phyloP scores from a whole-genome alignment of 371 early-diverging fungal species.

The Mucor saturninus region DNA sequence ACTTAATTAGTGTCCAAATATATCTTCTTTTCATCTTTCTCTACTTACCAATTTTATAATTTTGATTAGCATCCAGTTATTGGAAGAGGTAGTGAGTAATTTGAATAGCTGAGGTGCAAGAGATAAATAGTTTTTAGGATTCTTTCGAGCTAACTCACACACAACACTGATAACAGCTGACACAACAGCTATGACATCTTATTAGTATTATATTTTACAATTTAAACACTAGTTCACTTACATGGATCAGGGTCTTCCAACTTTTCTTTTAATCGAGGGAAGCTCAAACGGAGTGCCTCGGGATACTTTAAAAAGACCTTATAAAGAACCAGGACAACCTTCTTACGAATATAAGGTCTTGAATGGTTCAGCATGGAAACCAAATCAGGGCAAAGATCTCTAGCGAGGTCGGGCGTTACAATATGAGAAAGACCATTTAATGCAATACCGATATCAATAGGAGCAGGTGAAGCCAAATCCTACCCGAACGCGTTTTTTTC shows the following conservation, averaged over 20 bases:
- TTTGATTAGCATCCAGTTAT: slow-evolving; percentile 98
- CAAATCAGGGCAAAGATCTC: slow-evolving; percentile 88
- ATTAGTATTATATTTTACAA: not conserved
- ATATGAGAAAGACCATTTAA: slow-evolving; percentile 90
- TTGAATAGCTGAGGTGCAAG: slow-evolving; percentile 94
- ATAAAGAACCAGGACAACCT: slow-evolving; percentile 87
- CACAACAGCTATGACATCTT: slow-evolving; percentile 72
- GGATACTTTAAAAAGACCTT: slow-evolving; percentile 90
- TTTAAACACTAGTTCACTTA: slow-evolving; percentile 38
- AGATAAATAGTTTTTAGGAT: slow-evolving; percentile 89
- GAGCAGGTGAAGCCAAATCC: slow-evolving; percentile 86
- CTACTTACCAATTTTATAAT: slow-evolving; percentile 88
- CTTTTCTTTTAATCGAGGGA: slow-evolving; percentile 86
- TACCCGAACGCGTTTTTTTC: slow-evolving; percentile 23
- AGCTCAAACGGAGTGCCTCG: slow-evolving; percentile 84
- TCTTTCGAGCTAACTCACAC: slow-evolving; percentile 91
- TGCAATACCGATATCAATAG: slow-evolving; percentile 87
- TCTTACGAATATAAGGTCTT: slow-evolving; percentile 91
- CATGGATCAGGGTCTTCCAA: slow-evolving; percentile 93
- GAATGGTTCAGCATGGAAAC: slow-evolving; percentile 88
- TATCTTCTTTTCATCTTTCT: not conserved
- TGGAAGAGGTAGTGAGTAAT: slow-evolving; percentile 83
- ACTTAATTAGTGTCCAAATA: not conserved
- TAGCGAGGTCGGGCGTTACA: slow-evolving; percentile 88
- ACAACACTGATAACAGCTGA: slow-evolving; percentile 92